Evolutionary conservation across 345 rosid species (phyloP), one percentile per base, ranked within the genome.

Genomic region (Eucalyptus fibrosa): DNA sequence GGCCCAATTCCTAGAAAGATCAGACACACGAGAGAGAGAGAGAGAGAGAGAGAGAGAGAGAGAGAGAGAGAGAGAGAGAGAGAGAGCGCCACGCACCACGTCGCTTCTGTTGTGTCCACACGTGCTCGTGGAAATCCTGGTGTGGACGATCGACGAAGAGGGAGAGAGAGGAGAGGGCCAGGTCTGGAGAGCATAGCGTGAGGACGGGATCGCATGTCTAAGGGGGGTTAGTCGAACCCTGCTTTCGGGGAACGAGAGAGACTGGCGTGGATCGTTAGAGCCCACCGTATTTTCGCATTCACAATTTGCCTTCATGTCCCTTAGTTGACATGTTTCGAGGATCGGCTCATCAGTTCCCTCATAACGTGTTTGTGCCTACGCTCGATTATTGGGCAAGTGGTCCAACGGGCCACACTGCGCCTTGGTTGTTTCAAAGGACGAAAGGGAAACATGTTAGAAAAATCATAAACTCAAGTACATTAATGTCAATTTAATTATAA

Each of bases 351-450:
- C 18, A 65, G 8, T 65, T 65, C 37, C 11, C 10, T 67, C 21
- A 10, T 30, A 30, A 1, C 18, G 3, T 30, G 18, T 62, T 30
- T 30, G 37, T 30, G 72, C 18, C 19, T 14, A 14, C 9, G 8
- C 5, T 9, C 12, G 23, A 2, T 67, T 17, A 16, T 67, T 10
- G 4, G 24, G 42, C 42, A 67, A 67, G 80, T 32, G 80, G 19
- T 14, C 34, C 18, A 14, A 62, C 5, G 9, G 8, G 34, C 34
- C 34, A 15, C 72, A 65, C 5, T 7, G 4, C 37, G 19, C n/a
- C 37, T 30, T 15, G 37, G 37, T 30, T 1, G 0, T 13, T 18
- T 51, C 7, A 0, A 51, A 6, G 55, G 21, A 3, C 3, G 8
- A 51, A 51, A 51, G 4, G 19, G 21, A 51, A 51, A 51, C 18